Base-by-base conservation (phyloP, 306 rosid species). In the Pachyrhizus erosus region DNA sequence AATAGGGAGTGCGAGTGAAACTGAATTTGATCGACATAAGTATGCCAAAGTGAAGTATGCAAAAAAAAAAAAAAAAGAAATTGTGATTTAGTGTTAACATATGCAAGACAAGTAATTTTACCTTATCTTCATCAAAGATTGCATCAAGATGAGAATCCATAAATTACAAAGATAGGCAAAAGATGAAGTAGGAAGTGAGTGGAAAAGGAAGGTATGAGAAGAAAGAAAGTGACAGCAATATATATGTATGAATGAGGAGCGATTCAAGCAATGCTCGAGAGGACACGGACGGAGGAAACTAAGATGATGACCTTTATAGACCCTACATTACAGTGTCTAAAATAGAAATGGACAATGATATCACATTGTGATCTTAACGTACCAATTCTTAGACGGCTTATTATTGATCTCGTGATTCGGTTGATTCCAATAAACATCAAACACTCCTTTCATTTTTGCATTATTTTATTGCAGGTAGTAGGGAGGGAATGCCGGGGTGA, bases 401-500 rank as follows among this genome's bases (percentile, higher is more conserved):
- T 34, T 75, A 33, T 70, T 81, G 34, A 69, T 67, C 78, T 27
- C 78, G 70, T 86, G 80, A 66, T 46, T 60, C 3, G 5, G 8
- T 2, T 52, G 10, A 74, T 60, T 55, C 54, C 34, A 43, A 45
- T 34, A 80, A 29, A 45, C 73, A 46, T 39, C 48, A 26, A 39
- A 55, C 43, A 21, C 31, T 54, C 9, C 3, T 17, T 54, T 11
- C 5, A 7, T 39, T 20, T 23, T 13, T 68, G 10, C 15, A 40
- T 58, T 58, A 5, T 76, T 40, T 52, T 9, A 69, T 55, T 27
- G 9, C 17, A 45, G 26, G 65, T 81, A 29, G 60, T 37, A 66
- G 71, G 24, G 83, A 73, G 77, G 86, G 67, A 85, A 87, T 76
- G 88, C 81, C 52, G 68, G 55, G 43, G 64, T 85, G 89, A 89